Conservation (phyloP, 2,329 filamentous ascomycete genomes). For the Fusarium compactum region DNA sequence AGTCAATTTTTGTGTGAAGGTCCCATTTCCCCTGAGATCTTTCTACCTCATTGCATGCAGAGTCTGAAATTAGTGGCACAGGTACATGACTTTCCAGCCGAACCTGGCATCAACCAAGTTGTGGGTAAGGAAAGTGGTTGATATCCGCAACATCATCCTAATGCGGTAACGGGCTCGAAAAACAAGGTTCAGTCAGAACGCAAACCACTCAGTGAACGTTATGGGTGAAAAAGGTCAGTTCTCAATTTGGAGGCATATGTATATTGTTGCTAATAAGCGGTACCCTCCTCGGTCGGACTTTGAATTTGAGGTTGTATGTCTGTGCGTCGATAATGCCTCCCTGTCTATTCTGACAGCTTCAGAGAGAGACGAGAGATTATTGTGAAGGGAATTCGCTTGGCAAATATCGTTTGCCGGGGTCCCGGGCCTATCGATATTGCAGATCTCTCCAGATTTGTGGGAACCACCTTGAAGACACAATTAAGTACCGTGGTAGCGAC, state of each 20-base stretch:
- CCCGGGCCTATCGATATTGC: constrained; percentile 1
- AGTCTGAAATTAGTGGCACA: constrained; percentile 29
- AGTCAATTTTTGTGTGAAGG: constrained; percentile 6
- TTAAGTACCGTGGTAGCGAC: not conserved
- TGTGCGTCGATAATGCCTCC: constrained; percentile 24
- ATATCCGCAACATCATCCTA: constrained; percentile 29
- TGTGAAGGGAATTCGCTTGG: constrained; percentile 9
- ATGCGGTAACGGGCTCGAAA: constrained; percentile 30
- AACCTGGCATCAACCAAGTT: constrained; percentile 26
- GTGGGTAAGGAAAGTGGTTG: constrained; percentile 28
- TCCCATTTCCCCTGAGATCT: constrained; percentile 5
- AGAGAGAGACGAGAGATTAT: constrained; percentile 31
- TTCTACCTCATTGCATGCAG: constrained; percentile 5
- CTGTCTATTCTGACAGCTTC: constrained; percentile 30
- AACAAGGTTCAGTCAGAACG: constrained; percentile 41
- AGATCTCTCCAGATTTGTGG: constrained; percentile 17
- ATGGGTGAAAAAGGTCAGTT: constrained; percentile 20
- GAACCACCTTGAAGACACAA: not conserved
- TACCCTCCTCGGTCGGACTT: constrained; percentile 20
- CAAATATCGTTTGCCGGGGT: constrained; percentile 6
- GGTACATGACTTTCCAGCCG: constrained; percentile 27
- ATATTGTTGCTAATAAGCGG: not conserved
- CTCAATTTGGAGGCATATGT: constrained; percentile 20
- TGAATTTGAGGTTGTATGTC: constrained; percentile 27
- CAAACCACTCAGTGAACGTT: constrained; percentile 22